Evolutionary conservation across 306 rosid species (phyloP), one percentile per base, ranked within the genome.

Genomic region (Ammopiptanthus mongolicus): DNA sequence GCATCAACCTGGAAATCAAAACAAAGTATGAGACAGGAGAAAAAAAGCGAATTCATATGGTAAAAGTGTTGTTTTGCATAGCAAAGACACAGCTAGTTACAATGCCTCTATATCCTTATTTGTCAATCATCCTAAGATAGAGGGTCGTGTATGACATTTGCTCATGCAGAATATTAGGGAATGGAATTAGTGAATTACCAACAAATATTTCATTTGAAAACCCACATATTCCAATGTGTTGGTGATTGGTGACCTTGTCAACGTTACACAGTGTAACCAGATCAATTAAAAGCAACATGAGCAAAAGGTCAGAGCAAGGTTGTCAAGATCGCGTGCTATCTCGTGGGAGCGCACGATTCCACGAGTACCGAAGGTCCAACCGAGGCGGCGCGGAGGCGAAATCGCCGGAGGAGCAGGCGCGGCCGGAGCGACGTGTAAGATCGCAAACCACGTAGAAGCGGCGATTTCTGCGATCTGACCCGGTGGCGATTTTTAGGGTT

Each of bases 1-100:
- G 97, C 80, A 72, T 95, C 98, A 15, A 87, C 85, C 98, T 95
- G 75, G 52, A 77, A 78, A 61, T 50, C 6, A 71, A 8, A 70
- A 75, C 21, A n/a, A 47, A 67, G 78, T 36, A 46, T 70, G 58
- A 69, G 21, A 47, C n/a, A 63, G 17, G 18, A 44, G 47, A 44
- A 1, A 28, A 19, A 72, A 57, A 17, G 8, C 6, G 15, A n/a
- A 19, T 22, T 0, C 2, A 8, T 23, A 6, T 4, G 28, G 17
- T 33, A 76, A 11, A 23, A 67, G 34, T 51, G 37, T 18, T 36
- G 55, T 69, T 48, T 60, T 36, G 61, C 57, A 28, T 55, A 28
- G 47, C 42, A 34, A 58, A 46, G 65, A 56, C 23, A 74, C 29
- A 39, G 10, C 29, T 15, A 76, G 57, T 6, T 33, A 29, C 17